Base-by-base conservation (phyloP, 2,329 filamentous ascomycete genomes). In the Diaporthe nobilis region DNA sequence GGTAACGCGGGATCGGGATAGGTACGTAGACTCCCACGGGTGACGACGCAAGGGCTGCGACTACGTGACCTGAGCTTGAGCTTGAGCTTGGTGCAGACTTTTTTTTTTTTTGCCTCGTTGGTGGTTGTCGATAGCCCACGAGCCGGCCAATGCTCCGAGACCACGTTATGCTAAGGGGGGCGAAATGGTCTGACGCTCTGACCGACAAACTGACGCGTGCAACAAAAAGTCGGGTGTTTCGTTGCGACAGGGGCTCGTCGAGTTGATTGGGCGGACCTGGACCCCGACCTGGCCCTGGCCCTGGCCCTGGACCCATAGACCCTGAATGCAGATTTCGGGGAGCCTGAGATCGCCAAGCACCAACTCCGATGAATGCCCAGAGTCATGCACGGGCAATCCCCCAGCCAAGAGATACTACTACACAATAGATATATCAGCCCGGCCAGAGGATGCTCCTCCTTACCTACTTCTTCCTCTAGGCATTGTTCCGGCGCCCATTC, bases 171-270 rank as follows among this genome's bases (percentile, higher is more conserved):
- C 49, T 39, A 42, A 39, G 70, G 71, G 71, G 60, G 58, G 47
- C 61, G 31, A 44, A 55, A 73, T 65, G 58, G 71, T 51, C 58
- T 65, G 58, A 73, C 55, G 71, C 58, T 65, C 42, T 73, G 71
- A 65, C 47, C 58, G 44, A 63, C 49, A 37, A 31, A 28, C 34
- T 42, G 10, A 65, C 71, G 71, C 42, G 71, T 55, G 58, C 37
- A 65, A 17, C 58, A 63, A 57, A 31, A 72, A 34, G 25, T 28
- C 57, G 42, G 49, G 60, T 47, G 53, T 39, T 58, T 58, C 51
- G 53, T n/a, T 47, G 9, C 17, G 31, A 53, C 57, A 72, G 57
- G 60, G 57, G 57, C 55, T 42, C 70, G 57, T 60, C 55, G 2
- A 49, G 12, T 63, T 34, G 34, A 34, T 34, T 34, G 34, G 34